These are phyloP conservation scores for Anaeramoeba flamelloides DNA, from an alignment of 78 protist genomes.

Conservation along the genomic window DNA sequence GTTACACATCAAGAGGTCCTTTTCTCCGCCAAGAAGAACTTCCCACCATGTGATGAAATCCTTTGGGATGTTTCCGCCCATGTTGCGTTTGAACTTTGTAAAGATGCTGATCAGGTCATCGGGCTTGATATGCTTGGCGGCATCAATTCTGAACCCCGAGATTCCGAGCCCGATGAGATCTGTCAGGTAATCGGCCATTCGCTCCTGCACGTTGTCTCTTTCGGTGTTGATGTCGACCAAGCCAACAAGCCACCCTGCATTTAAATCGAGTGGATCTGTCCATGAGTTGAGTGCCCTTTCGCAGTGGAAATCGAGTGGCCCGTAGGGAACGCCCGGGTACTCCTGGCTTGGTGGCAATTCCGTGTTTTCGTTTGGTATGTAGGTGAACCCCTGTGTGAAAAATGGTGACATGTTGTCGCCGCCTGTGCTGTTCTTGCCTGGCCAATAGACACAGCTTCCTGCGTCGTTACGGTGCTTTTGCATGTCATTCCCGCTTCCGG, in stretches of 20 bases:
- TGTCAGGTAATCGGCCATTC: constrained; percentile 15
- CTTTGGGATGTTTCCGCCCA: constrained; percentile 21
- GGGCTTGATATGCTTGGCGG: neutral
- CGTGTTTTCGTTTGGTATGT: constrained; percentile 7
- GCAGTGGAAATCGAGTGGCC: constrained; percentile 46
- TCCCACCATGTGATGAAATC: constrained; percentile 39
- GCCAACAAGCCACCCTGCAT: constrained; percentile 43
- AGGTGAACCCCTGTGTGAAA: neutral
- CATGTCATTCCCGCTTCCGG: constrained; percentile 49
- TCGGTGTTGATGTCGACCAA: constrained; percentile 43
- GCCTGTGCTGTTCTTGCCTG: neutral
- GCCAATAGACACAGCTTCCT: neutral
- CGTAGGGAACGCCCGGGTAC: constrained; percentile 40
- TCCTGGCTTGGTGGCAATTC: constrained; percentile 26
- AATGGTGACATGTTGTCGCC: neutral
- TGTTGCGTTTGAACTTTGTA: neutral
- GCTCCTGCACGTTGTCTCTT: constrained; percentile 27
- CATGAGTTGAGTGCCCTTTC: constrained; percentile 40
- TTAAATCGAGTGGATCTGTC: constrained; percentile 39
- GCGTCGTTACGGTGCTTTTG: neutral
- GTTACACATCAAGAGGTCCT: constrained; percentile 30
- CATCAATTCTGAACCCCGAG: constrained; percentile 44
- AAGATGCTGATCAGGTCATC: neutral
- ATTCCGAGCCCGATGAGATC: constrained; percentile 32
- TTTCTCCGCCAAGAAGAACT: constrained; percentile 48